phyloP scores from a whole-genome alignment of 73 alveolate species.

The Halteria grandinella region DNA sequence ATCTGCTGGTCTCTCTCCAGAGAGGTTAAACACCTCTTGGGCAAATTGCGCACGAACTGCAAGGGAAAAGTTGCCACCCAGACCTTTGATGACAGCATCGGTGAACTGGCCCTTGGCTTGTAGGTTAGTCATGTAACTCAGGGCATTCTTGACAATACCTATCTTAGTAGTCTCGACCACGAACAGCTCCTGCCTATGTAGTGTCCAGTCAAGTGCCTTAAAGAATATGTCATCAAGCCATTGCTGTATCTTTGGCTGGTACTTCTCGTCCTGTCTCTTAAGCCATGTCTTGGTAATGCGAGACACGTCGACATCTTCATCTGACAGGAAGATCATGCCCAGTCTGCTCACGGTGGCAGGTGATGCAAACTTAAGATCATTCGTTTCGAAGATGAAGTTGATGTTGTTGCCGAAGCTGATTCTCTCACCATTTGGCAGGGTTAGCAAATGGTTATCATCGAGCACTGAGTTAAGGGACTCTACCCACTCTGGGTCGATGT shows the following conservation, averaged over 20 bases:
- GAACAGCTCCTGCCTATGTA: conserved; percentile 58
- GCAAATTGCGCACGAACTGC: conserved; percentile 86
- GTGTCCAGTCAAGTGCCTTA: conserved; percentile 77
- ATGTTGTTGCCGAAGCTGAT: conserved; percentile 97
- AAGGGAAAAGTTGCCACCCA: conserved; percentile 92
- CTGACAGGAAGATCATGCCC: conserved; percentile 99
- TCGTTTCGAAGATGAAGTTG: conserved; percentile 98
- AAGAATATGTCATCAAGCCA: conserved; percentile 94
- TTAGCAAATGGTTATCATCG: conserved; percentile 98
- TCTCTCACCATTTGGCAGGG: conserved; percentile 99
- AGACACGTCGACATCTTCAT: conserved; percentile 98
- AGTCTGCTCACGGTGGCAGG: conserved; percentile 99
- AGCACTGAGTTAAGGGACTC: conserved; percentile 98
- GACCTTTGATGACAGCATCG: conserved; percentile 91
- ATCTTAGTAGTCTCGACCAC: conserved; percentile 95
- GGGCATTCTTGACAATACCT: conserved; percentile 94
- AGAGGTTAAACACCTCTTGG: conserved; percentile 69
- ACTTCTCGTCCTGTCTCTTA: conserved; percentile 91
- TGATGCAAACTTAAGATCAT: conserved; percentile 97
- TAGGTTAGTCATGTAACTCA: conserved; percentile 79
- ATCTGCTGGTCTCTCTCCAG: conserved; percentile 88
- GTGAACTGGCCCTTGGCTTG: conserved; percentile 89
- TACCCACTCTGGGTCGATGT: conserved; percentile 99
- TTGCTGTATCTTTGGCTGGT: conserved; percentile 76
- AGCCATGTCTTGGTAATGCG: conserved; percentile 96